phyloP scores from a whole-genome alignment of 352 stramenopile species.

The Peronosclerospora sorghi region DNA sequence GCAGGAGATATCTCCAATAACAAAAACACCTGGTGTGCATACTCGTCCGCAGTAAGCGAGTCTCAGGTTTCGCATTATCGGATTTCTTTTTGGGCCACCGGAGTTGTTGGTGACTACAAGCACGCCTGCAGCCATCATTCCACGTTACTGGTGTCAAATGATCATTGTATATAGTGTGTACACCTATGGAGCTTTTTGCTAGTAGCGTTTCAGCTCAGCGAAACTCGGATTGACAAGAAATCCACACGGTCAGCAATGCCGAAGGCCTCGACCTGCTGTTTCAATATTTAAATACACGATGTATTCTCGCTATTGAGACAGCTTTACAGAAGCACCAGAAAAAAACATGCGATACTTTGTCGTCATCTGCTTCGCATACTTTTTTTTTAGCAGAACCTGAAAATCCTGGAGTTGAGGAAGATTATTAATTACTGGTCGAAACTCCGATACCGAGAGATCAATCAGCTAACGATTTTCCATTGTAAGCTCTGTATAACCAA shows the following conservation, averaged over 20 bases:
- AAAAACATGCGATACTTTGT: constrained; percentile 54
- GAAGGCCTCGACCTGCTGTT: constrained; percentile 63
- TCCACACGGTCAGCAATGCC: constrained; percentile 75
- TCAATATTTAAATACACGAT: constrained; percentile 78
- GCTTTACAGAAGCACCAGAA: constrained; percentile 92
- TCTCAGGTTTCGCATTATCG: constrained; percentile 83
- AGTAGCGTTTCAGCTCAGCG: constrained; percentile 86
- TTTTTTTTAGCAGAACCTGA: constrained; percentile 45
- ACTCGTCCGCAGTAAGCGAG: constrained; percentile 78
- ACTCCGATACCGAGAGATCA: constrained; percentile 95
- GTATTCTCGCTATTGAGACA: constrained; percentile 91
- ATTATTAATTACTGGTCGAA: too few species aligned
- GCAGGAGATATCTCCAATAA: constrained; percentile 34
- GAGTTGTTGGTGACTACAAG: too few species aligned
- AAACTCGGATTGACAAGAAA: constrained; percentile 95
- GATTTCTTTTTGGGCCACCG: too few species aligned
- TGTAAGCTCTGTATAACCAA: too few species aligned
- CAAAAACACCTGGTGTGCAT: constrained; percentile 68
- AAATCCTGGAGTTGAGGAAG: constrained; percentile 89
- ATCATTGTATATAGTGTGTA: constrained; percentile 99
- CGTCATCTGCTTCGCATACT: constrained; percentile 31
- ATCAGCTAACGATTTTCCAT: constrained; percentile 49
- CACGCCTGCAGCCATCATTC: constrained; percentile 98
- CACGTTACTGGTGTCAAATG: constrained; percentile 99
- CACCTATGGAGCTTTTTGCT: constrained; percentile 77